Conservation (phyloP, 2,329 filamentous ascomycete genomes). For the Ustilaginoidea virens region DNA sequence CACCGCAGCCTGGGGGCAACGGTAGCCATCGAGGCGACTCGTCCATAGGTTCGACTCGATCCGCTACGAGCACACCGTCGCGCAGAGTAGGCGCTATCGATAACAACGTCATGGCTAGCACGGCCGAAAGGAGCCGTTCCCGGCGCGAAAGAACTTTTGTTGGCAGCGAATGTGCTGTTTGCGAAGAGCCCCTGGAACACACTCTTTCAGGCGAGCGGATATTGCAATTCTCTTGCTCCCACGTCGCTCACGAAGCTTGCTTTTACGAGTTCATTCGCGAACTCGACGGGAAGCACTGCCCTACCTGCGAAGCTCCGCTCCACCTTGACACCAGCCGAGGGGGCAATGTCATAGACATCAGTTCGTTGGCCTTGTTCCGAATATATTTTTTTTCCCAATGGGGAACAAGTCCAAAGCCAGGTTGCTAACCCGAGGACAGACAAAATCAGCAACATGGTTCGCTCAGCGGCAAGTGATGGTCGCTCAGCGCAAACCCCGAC, state of each 20-base stretch:
- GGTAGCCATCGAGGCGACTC: conserved; percentile 16
- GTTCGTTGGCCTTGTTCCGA: conserved; percentile 36
- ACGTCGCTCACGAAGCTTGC: conserved; percentile 94
- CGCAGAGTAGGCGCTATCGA: conserved; percentile 22
- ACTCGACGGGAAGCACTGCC: conserved; percentile 86
- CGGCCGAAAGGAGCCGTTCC: conserved; percentile 57
- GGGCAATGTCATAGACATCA: conserved; percentile 83
- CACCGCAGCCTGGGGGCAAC: conserved; percentile 12
- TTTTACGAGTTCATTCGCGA: conserved; percentile 98
- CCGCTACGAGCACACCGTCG: conserved; percentile 15
- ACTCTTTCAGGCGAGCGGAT: conserved; percentile 88
- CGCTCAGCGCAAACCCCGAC: conserved; percentile 36
- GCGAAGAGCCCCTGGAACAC: conserved; percentile 91
- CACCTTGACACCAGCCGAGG: conserved; percentile 85
- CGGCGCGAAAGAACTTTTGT: conserved; percentile 90
- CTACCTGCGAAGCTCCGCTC: conserved; percentile 80
- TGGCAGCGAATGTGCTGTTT: conserved; percentile 86
- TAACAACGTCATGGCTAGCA: conserved; percentile 28
- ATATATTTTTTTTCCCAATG: background rate
- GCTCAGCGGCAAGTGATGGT: conserved; percentile 55
- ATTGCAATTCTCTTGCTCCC: conserved; percentile 88
- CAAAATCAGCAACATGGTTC: conserved; percentile 87
- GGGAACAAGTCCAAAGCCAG: too few species aligned
- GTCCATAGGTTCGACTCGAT: conserved; percentile 18
- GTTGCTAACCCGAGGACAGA: conserved; percentile 37